Base-by-base conservation (phyloP, 208 protist species). In the Crithidia mellificae region DNA sequence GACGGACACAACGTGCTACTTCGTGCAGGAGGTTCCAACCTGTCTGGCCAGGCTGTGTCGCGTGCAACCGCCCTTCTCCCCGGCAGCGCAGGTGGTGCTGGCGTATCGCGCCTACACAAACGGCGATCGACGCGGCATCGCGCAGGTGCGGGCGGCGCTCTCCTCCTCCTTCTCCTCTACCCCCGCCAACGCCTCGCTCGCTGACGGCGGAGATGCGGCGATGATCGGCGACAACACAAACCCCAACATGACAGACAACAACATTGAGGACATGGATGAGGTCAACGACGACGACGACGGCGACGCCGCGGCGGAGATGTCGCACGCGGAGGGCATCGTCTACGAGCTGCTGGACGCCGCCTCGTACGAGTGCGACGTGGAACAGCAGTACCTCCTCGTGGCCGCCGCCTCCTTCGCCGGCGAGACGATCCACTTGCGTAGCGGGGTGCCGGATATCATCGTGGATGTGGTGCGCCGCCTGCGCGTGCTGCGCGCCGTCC, bases 311-410 rank as follows among this genome's bases (percentile, higher is more conserved):
- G 41, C 43, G 25, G 39, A 43, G 39, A 46, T 66, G 68, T 56
- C 59, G 58, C 38, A 49, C 27, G 61, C 49, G 30, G 62, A 75
- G 38, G 49, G 50, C 38, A 32, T 80, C 19, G 66, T 86, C 25
- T 49, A 66, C 27, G 57, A 66, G 11, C 47, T 90, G 22, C 46
- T 90, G 36, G 83, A 83, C 47, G 69, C 62, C 27, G 75, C 80
- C 46, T 64, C 36, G 32, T 50, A 59, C 41, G 77, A 89, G 71
- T 54, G 70, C 44, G 72, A 80, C 32, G 69, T 61, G 46, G 68
- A 78, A 22, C 78, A 67, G 63, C 80, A 90, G 61, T 56, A 77
- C 59, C 64, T 62, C n/a, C 41, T 87, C 11, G 57, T 90, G 27
- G 22, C 73, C 3, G 73, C 80, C 15, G 80, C 78, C 25, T 75